phyloP scores from a whole-genome alignment of 805 yeast species.

The Ogataea saltuana region DNA sequence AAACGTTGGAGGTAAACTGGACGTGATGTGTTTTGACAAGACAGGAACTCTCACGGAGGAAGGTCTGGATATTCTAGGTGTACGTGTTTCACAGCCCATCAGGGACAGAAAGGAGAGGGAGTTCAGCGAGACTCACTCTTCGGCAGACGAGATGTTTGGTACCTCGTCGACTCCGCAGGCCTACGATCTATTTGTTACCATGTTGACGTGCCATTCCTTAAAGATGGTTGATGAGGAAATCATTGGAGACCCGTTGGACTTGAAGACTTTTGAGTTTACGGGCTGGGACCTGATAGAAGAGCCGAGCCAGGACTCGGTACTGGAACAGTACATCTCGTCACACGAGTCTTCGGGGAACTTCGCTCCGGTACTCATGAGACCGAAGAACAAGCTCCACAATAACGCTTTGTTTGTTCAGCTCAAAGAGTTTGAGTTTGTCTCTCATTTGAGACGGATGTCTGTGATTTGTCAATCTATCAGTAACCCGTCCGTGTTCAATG shows the following conservation, averaged over 20 bases:
- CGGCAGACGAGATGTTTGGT: slow-evolving; percentile 20
- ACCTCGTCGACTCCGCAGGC: slow-evolving; percentile 22
- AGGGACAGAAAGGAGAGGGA: slow-evolving; percentile 30
- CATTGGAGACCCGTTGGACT: slow-evolving; percentile 92
- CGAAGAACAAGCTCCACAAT: slow-evolving; percentile 31
- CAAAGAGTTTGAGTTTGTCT: slow-evolving; percentile 76
- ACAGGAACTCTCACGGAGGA: slow-evolving; percentile 98
- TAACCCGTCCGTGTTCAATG: slow-evolving; percentile 35
- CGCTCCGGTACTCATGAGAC: slow-evolving; percentile 52
- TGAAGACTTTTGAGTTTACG: slow-evolving; percentile 90
- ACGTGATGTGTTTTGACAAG: slow-evolving; percentile 89
- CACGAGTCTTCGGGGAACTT: slow-evolving; percentile 40
- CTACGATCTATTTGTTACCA: slow-evolving; percentile 40
- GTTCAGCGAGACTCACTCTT: slow-evolving; percentile 24
- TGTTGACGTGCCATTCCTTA: slow-evolving; percentile 87
- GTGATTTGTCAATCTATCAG: slow-evolving; percentile 59
- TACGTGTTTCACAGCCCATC: slow-evolving; percentile 39
- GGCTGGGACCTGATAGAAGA: slow-evolving; percentile 76
- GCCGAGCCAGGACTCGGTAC: slow-evolving; percentile 38
- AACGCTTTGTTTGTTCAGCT: slow-evolving; percentile 39
- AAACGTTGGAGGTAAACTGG: slow-evolving; percentile 94
- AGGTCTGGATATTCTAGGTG: slow-evolving; percentile 81
- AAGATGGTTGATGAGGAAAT: slow-evolving; percentile 74
- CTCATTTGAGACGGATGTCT: slow-evolving; percentile 87
- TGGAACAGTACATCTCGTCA: slow-evolving; percentile 24